phyloP scores from a whole-genome alignment of 495 filamentous ascomycete genomes.

The Chlorociboria aeruginascens region DNA sequence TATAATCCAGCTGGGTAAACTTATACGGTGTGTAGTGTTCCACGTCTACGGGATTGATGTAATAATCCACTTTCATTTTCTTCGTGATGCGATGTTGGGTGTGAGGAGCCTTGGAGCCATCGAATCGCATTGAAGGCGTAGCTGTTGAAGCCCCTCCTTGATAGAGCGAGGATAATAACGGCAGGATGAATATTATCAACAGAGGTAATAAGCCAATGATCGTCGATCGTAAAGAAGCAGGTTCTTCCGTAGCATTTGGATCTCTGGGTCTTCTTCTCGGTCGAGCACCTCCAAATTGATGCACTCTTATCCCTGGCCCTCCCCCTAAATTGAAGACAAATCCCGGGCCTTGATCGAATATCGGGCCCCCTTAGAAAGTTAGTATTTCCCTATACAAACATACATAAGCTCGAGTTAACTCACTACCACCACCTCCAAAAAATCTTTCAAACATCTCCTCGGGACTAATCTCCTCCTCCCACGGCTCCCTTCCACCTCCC shows the following conservation, averaged over 20 bases:
- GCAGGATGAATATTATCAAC: constrained; percentile 78
- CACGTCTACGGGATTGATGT: constrained; percentile 67
- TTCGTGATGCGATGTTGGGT: constrained; percentile 62
- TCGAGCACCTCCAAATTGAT: constrained; percentile 65
- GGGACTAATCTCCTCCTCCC: constrained; percentile 86
- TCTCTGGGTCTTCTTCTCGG: constrained; percentile 61
- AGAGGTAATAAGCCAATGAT: constrained; percentile 66
- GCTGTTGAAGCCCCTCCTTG: constrained; percentile 39
- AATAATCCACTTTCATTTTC: constrained; percentile 66
- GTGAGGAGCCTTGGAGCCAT: constrained; percentile 51
- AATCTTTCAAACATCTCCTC: constrained; percentile 95
- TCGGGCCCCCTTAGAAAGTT: constrained; percentile 27
- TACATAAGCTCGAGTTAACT: neutral
- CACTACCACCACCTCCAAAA: constrained; percentile 65
- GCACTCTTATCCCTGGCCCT: constrained; percentile 70
- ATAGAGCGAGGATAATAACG: constrained; percentile 73
- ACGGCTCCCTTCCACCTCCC: constrained; percentile 49
- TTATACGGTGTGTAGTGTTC: constrained; percentile 52
- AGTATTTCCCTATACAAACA: constrained; percentile 8
- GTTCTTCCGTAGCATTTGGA: constrained; percentile 42
- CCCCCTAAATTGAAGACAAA: constrained; percentile 89
- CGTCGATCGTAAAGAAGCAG: constrained; percentile 37
- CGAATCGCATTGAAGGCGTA: constrained; percentile 60
- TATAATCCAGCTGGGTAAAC: constrained; percentile 60
- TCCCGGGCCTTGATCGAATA: constrained; percentile 62